These are phyloP conservation scores for Talinum fruticosum DNA, from an alignment of 148 eudicot species.

Conservation along the genomic window DNA sequence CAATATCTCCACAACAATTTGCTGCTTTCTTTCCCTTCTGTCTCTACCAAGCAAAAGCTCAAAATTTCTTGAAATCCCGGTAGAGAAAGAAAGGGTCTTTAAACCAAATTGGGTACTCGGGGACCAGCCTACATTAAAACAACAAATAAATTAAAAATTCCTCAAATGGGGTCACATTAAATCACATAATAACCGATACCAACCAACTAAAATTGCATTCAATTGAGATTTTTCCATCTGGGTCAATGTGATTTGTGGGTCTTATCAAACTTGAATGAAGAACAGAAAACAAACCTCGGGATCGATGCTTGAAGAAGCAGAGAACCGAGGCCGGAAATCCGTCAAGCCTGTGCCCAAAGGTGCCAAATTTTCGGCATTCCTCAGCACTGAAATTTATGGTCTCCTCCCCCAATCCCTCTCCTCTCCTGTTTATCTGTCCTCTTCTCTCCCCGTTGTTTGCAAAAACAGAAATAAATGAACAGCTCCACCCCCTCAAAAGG, in stretches of 20 bases:
- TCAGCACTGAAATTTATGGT: conserved; percentile 32
- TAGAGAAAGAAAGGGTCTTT: conserved; percentile 31
- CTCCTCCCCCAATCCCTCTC: conserved; percentile 18
- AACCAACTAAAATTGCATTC: neutral
- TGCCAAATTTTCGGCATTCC: conserved; percentile 27
- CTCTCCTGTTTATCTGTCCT: conserved; percentile 12
- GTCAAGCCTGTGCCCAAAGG: conserved; percentile 34
- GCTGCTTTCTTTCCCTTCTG: conserved; percentile 38
- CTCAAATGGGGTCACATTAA: conserved; percentile 16
- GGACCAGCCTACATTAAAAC: conserved; percentile 59
- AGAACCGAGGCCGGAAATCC: conserved; percentile 60
- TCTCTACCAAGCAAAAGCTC: conserved; percentile 3
- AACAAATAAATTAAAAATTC: neutral
- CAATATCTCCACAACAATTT: conserved; percentile 3
- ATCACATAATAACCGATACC: neutral
- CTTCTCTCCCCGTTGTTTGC: neutral
- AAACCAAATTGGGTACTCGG: conserved; percentile 25
- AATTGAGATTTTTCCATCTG: conserved; percentile 5
- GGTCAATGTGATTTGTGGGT: conserved; percentile 9
- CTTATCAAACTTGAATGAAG: neutral
- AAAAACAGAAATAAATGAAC: neutral
- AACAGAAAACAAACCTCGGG: conserved; percentile 45
- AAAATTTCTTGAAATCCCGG: conserved; percentile 20
- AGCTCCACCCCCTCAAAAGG: neutral
- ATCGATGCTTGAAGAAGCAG: conserved; percentile 53